These are phyloP conservation scores for Schizothecium vesticola DNA, from an alignment of 495 filamentous ascomycete species.

Conservation along the genomic window DNA sequence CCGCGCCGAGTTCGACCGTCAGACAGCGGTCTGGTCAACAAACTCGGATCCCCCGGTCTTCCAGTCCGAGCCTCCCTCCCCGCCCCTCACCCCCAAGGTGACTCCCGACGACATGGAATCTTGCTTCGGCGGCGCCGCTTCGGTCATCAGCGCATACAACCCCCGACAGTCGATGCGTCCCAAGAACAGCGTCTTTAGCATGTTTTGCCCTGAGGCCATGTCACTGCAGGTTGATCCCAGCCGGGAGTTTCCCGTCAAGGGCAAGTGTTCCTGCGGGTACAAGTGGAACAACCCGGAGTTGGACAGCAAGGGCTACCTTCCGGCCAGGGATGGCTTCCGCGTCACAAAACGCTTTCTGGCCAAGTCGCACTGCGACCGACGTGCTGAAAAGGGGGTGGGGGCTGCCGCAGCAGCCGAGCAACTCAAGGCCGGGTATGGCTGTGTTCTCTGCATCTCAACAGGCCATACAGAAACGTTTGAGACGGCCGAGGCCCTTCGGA, in stretches of 20 bases:
- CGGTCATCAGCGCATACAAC: conserved; percentile 6
- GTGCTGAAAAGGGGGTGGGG: conserved; percentile 14
- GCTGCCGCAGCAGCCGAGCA: conserved; percentile 10
- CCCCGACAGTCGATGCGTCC: conserved; percentile 15
- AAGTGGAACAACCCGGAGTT: conserved; percentile 25
- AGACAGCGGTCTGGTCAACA: conserved; percentile 13
- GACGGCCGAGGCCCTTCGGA: conserved; percentile 23
- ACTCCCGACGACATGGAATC: conserved; percentile 25
- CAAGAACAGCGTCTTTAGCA: conserved; percentile 37
- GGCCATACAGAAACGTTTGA: conserved; percentile 31
- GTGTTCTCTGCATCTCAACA: conserved; percentile 26
- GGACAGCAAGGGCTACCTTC: conserved; percentile 10
- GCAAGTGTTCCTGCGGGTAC: conserved; percentile 32
- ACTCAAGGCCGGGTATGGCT: conserved; percentile 16
- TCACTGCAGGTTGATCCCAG: conserved; percentile 31
- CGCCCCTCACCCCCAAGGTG: conserved; percentile 33
- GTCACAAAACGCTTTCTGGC: conserved; percentile 34
- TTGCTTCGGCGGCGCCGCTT: conserved; percentile 10
- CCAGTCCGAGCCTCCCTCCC: conserved; percentile 34
- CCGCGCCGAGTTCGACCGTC: conserved; percentile 13
- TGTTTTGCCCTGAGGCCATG: conserved; percentile 36
- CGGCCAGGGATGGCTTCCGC: conserved; percentile 32
- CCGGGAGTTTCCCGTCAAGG: conserved; percentile 19
- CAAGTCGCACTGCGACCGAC: conserved; percentile 33
- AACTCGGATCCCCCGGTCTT: conserved; percentile 16